These are phyloP conservation scores for Malus sylvestris DNA, from an alignment of 306 rosid genomes.

Conservation along the genomic window DNA sequence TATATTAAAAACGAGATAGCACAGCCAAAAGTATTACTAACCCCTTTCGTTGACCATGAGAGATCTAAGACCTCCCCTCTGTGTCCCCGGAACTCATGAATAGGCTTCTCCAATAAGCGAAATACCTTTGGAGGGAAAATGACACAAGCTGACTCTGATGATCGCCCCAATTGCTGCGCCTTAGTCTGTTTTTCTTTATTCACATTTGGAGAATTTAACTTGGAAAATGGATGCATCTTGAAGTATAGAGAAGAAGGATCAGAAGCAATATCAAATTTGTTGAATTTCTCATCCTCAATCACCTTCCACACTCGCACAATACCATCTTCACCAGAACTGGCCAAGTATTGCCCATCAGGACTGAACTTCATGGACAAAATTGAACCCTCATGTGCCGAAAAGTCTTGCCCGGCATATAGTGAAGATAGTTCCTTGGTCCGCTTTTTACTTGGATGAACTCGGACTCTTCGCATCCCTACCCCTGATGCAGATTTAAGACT, in stretches of 20 bases:
- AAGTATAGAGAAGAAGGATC: conserved; percentile 65
- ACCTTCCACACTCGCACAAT: conserved; percentile 77
- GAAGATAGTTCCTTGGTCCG: conserved; percentile 64
- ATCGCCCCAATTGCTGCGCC: conserved; percentile 34
- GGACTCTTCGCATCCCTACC: conserved; percentile 43
- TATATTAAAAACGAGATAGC: background rate
- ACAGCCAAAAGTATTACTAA: conserved; percentile 28
- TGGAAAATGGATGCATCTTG: conserved; percentile 48
- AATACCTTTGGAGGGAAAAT: conserved; percentile 68
- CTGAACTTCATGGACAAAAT: conserved; percentile 84
- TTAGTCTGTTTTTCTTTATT: conserved; percentile 40
- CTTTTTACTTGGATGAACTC: conserved; percentile 50
- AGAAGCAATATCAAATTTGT: conserved; percentile 30
- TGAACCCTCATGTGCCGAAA: conserved; percentile 68
- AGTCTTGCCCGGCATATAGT: conserved; percentile 59
- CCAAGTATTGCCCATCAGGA: conserved; percentile 66
- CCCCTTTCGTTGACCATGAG: conserved; percentile 79
- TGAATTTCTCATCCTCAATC: conserved; percentile 49
- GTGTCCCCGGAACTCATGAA: conserved; percentile 76
- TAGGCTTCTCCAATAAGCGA: conserved; percentile 51
- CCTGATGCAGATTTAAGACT: conserved; percentile 17
- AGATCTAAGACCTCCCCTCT: conserved; percentile 67
- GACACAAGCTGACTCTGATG: conserved; percentile 61
- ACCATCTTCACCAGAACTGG: conserved; percentile 83
- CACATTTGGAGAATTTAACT: conserved; percentile 35